phyloP scores from a whole-genome alignment of 2,329 filamentous ascomycete genomes.

The Colletotrichum australisinense region DNA sequence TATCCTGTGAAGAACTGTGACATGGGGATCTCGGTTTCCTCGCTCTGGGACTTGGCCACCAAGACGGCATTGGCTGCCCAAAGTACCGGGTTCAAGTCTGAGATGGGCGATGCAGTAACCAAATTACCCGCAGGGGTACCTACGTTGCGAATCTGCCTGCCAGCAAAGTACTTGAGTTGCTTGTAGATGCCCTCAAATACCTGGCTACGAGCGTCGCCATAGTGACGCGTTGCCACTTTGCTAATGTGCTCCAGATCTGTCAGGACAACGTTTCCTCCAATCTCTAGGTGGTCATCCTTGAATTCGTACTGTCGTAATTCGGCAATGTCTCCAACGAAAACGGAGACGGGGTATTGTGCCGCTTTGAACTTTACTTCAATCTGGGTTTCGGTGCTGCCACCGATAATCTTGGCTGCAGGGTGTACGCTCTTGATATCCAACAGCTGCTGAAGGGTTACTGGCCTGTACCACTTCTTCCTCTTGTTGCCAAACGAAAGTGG shows the following conservation, averaged over 20 bases:
- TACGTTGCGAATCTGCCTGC: conserved; percentile 96
- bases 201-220: conserved; percentile 78
- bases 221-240: conserved; percentile 81
- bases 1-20: conserved; percentile 93
- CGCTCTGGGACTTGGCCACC: conserved; percentile 79
- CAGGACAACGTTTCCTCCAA: conserved; percentile 92
- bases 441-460: conserved; percentile 86
- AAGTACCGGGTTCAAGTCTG: conserved; percentile 93
- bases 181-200: conserved; percentile 93
- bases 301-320: conserved; percentile 87
- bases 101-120: conserved; percentile 94
- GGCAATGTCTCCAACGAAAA: conserved; percentile 92
- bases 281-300: conserved; percentile 83
- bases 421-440: conserved; percentile 90
- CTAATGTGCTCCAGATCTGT: conserved; percentile 92
- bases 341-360: conserved; percentile 87
- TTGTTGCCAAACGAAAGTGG: conserved; percentile 94
- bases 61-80: conserved; percentile 87
- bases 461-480: conserved; percentile 92
- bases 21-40: conserved; percentile 90
- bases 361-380: conserved; percentile 99
- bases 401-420: conserved; percentile 92
- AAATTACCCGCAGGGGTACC: conserved; percentile 95
- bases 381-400: conserved; percentile 95
- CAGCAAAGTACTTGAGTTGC: conserved; percentile 94